A percentile compares a stretch with the other conserved stretches of the same genome.
Conservation (phyloP, 2,329 filamentous ascomycete genomes). For the Triangularia verruculosa region DNA sequence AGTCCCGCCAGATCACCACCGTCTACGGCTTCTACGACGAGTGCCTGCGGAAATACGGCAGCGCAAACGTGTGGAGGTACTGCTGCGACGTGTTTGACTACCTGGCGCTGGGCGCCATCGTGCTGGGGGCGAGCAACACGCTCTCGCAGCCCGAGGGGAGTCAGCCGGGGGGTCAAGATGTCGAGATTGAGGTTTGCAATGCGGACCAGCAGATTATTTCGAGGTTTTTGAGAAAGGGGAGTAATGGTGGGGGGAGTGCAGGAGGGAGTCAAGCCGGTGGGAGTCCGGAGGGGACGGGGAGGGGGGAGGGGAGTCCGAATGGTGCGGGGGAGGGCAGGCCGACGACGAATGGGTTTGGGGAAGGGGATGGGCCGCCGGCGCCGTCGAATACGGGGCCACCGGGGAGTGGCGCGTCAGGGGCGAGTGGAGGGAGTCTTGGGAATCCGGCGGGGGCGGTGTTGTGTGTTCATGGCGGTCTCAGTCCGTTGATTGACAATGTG, state of each 20-base stretch:
- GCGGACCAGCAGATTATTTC: slow-evolving; percentile 76
- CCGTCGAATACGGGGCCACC: slow-evolving; percentile 64
- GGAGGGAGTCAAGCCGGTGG: slow-evolving; percentile 22
- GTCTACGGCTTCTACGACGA: slow-evolving; percentile 99
- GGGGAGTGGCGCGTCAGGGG: slow-evolving; percentile 73
- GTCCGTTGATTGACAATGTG: slow-evolving; percentile 85
- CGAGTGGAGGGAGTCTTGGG: slow-evolving; percentile 60
- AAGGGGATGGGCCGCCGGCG: slow-evolving; percentile 28
- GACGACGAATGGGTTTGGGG: slow-evolving; percentile 18
- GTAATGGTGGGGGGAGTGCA: slow-evolving; percentile 22
- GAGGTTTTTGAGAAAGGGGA: slow-evolving; percentile 57
- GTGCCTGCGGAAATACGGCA: slow-evolving; percentile 92
- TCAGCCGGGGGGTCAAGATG: slow-evolving; percentile 57
- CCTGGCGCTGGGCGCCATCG: slow-evolving; percentile 82
- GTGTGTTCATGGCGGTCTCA: slow-evolving; percentile 92
- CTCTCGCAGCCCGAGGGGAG: slow-evolving; percentile 49
- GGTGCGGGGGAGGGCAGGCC: background rate
- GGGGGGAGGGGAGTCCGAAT: slow-evolving; percentile 23
- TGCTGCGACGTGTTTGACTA: slow-evolving; percentile 99
- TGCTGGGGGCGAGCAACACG: slow-evolving; percentile 77
- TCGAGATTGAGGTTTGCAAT: slow-evolving; percentile 92
- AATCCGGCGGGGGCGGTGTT: slow-evolving; percentile 80
- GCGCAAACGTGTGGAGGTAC: slow-evolving; percentile 93
- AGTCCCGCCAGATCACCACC: slow-evolving; percentile 93
- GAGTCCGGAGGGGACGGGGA: slow-evolving; percentile 14